These are phyloP conservation scores for Diaporthe vexans DNA, from an alignment of 2,329 filamentous ascomycete species.

Conservation along the genomic window DNA sequence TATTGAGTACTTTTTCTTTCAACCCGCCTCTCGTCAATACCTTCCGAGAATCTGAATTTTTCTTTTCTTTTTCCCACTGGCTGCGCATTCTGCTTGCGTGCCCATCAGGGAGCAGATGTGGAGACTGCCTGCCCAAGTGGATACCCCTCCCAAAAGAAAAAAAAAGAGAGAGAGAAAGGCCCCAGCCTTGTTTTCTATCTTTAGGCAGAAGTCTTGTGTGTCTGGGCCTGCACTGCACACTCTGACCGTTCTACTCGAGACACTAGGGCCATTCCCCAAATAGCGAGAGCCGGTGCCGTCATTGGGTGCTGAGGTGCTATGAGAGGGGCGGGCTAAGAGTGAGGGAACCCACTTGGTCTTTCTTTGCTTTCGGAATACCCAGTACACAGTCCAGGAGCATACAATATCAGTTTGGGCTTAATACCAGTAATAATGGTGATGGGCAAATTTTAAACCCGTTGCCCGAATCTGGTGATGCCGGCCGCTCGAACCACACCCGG, in stretches of 20 bases:
- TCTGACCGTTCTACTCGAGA: slow-evolving; percentile 25
- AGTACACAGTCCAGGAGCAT: background rate
- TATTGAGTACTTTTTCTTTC: background rate
- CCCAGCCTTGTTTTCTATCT: slow-evolving; percentile 27
- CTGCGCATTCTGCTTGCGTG: slow-evolving; percentile 7
- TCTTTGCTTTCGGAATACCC: too few species aligned
- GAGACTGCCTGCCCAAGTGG: background rate
- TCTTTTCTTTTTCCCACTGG: background rate
- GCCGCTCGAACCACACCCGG: background rate
- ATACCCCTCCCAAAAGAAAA: background rate
- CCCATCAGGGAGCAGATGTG: slow-evolving; percentile 21
- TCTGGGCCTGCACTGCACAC: background rate
- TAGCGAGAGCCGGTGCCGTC: background rate
- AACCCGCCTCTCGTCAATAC: background rate
- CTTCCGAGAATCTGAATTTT: background rate
- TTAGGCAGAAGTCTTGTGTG: slow-evolving; percentile 28
- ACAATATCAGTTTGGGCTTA: background rate
- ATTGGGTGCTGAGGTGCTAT: slow-evolving; percentile 3
- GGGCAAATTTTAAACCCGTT: slow-evolving; percentile 11
- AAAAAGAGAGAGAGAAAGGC: background rate
- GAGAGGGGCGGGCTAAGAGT: slow-evolving; percentile 10
- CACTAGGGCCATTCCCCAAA: slow-evolving; percentile 18
- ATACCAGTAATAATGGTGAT: slow-evolving; percentile 9
- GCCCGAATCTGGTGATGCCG: background rate
- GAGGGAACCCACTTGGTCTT: background rate